Conservation (phyloP, 2,329 filamentous ascomycete species). For the Fusarium annulatum region DNA sequence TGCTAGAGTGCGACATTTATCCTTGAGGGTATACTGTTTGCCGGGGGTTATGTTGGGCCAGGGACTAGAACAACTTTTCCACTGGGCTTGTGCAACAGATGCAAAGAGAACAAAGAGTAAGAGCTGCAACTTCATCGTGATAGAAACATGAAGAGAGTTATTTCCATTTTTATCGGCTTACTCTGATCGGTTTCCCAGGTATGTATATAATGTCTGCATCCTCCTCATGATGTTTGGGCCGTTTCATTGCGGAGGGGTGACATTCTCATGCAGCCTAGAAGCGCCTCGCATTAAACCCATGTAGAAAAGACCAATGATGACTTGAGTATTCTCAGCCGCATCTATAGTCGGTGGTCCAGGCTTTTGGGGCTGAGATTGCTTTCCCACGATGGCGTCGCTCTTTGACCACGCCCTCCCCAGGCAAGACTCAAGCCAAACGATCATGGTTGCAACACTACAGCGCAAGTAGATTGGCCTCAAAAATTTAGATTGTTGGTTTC, state of each 20-base stretch:
- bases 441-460: neutral
- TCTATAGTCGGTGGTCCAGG: neutral
- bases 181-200: neutral
- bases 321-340: neutral
- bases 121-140: neutral
- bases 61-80: constrained; percentile 3
- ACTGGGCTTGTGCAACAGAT: constrained; percentile 1
- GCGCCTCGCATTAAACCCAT: neutral
- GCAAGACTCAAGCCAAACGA: neutral
- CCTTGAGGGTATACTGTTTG: neutral
- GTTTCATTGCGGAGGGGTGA: constrained; percentile 1
- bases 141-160: rapidly evolving
- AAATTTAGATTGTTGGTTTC: neutral
- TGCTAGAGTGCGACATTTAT: constrained; percentile 8
- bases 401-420: neutral
- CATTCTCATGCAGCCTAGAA: neutral
- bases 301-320: neutral
- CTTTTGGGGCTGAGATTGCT: neutral
- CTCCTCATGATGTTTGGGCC: neutral
- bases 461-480: no score
- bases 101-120: neutral
- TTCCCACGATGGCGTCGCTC: neutral
- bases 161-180: rapidly evolving
- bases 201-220: neutral
- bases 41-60: constrained; percentile 1